phyloP scores from a whole-genome alignment of 2,329 filamentous ascomycete species.

The Pseudocercospora ulei region DNA sequence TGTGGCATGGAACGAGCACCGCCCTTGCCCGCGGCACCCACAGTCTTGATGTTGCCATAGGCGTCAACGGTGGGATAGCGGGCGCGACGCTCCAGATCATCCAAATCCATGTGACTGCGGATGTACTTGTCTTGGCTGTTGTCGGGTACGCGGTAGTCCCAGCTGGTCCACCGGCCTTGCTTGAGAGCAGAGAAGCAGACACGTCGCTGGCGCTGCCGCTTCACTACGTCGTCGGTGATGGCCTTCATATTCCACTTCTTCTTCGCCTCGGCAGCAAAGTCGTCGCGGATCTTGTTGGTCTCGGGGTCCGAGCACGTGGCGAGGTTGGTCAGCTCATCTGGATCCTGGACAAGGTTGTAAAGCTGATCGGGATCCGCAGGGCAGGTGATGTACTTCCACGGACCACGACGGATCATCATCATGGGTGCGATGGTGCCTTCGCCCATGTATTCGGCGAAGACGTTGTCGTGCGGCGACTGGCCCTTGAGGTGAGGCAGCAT shows the following conservation, averaged over 20 bases:
- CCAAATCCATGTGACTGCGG: conserved; percentile 68
- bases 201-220: conserved; percentile 67
- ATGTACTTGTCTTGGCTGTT: conserved; percentile 63
- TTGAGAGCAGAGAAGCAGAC: conserved; percentile 72
- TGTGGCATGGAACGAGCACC: conserved; percentile 25
- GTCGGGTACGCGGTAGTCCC: conserved; percentile 73
- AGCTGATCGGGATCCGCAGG: conserved; percentile 75
- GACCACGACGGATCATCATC: conserved; percentile 84
- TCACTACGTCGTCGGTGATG: conserved; percentile 64
- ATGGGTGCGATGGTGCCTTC: conserved; percentile 82
- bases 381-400: conserved; percentile 86
- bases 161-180: conserved; percentile 64
- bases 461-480: conserved; percentile 63
- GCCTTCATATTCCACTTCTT: conserved; percentile 69
- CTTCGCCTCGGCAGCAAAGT: conserved; percentile 64
- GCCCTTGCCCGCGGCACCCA: conserved; percentile 23
- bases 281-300: conserved; percentile 40
- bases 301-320: conserved; percentile 38
- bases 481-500: conserved; percentile 68
- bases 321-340: conserved; percentile 66
- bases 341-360: conserved; percentile 68
- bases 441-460: conserved; percentile 91
- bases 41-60: conserved; percentile 33
- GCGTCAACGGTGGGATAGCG: conserved; percentile 54
- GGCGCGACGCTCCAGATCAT: conserved; percentile 67